Evolutionary conservation across 1,139 yeast species (phyloP).

Genomic region (Kodamaea sp.): DNA sequence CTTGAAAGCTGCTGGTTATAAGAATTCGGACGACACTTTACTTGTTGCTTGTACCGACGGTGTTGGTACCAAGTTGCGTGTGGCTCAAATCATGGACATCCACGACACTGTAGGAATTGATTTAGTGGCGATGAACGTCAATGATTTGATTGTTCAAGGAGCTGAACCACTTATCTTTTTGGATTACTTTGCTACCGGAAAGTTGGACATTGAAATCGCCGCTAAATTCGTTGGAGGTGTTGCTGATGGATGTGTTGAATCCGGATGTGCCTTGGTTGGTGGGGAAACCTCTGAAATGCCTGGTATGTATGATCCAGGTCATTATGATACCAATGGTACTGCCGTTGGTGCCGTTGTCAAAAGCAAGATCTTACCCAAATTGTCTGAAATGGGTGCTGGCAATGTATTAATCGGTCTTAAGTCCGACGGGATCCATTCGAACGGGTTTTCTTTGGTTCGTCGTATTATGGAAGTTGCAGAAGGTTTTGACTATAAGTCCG

Average conservation of each 20-base stretch:
- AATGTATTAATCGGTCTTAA: conserved; percentile 82
- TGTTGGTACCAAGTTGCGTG: conserved; percentile 94
- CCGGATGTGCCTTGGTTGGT: conserved; percentile 98
- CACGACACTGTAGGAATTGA: conserved; percentile 98
- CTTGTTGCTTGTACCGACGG: conserved; percentile 98
- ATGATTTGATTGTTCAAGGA: conserved; percentile 96
- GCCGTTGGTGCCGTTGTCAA: conserved; percentile 98
- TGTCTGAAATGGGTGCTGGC: conserved; percentile 65
- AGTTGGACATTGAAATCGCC: conserved; percentile 78
- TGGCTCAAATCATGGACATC: conserved; percentile 84
- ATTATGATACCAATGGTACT: conserved; percentile 97
- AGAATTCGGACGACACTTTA: conserved; percentile 64
- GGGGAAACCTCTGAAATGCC: conserved; percentile 99
- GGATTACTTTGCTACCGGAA: conserved; percentile 95
- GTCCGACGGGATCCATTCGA: conserved; percentile 93
- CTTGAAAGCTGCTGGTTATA: conserved; percentile 81
- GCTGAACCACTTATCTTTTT: conserved; percentile 95
- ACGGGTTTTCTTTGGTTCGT: conserved; percentile 95
- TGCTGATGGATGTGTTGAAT: conserved; percentile 90
- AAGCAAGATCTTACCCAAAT: conserved; percentile 67
- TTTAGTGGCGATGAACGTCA: conserved; percentile 97
- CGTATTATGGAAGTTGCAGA: conserved; percentile 74
- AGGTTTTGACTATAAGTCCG: conserved; percentile 61
- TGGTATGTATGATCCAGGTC: conserved; percentile 93
- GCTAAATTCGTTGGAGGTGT: conserved; percentile 92